Conservation (phyloP, 1,284 basidiomycete species). For the Coniophora puteana region DNA sequence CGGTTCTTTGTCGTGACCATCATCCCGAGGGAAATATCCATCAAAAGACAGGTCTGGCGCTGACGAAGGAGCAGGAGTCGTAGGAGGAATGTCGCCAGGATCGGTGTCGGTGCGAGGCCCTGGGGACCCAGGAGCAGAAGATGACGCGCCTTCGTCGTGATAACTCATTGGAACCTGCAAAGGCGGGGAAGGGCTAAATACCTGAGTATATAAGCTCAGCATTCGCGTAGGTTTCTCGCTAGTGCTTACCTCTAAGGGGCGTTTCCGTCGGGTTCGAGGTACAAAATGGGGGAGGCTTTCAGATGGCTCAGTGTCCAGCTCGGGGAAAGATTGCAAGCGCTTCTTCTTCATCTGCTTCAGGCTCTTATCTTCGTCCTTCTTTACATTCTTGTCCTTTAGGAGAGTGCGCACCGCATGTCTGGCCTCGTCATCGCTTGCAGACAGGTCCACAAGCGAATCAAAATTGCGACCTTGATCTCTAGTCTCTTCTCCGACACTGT, state of each 20-base stretch:
- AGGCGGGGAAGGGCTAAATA: too few species aligned
- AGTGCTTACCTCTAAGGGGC: constrained; percentile 10
- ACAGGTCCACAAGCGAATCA: constrained; percentile 28
- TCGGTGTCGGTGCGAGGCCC: neutral
- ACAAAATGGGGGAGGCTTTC: constrained; percentile 8
- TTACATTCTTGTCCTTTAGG: constrained; percentile 14
- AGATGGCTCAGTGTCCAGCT: too few species aligned
- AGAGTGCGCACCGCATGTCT: constrained; percentile 22
- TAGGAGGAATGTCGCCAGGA: constrained; percentile 2
- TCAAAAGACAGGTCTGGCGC: too few species aligned
- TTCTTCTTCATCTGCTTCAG: too few species aligned
- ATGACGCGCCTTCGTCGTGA: neutral
- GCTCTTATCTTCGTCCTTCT: neutral
- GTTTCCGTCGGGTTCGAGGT: constrained; percentile 5
- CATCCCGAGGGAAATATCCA: constrained; percentile 4
- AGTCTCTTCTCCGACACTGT: constrained; percentile 12
- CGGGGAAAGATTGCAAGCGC: too few species aligned
- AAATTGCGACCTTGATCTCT: constrained; percentile 19
- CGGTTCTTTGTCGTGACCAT: constrained; percentile 1
- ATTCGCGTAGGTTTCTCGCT: constrained; percentile 14
- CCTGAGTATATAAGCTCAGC: constrained; percentile 10
- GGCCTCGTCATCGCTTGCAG: constrained; percentile 36
- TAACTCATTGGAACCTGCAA: too few species aligned
- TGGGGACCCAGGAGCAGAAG: neutral
- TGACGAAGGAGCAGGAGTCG: too few species aligned